Conservation (phyloP, 1,284 basidiomycete genomes). For the Malassezia sp. region DNA sequence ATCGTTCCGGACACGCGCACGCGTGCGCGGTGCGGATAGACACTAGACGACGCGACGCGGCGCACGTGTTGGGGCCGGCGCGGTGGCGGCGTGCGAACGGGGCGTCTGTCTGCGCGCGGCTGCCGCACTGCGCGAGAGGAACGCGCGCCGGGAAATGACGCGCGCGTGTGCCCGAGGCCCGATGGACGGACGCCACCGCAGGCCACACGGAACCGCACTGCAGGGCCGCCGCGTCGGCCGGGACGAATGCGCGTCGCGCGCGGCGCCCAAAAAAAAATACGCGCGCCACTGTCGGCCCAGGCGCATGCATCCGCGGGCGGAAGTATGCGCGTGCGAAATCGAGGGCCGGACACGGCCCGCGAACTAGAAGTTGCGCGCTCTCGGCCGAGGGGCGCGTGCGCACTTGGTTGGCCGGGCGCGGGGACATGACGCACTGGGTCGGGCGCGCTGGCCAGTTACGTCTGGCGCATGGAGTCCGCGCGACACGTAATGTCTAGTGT, state of each 20-base stretch:
- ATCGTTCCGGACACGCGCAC: too few relatives aligned
- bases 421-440: too few relatives aligned
- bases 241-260: neutral
- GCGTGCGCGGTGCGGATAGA: too few relatives aligned
- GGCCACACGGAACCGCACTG: neutral
- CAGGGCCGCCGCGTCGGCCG: neutral
- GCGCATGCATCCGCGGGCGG: neutral
- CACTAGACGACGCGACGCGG: too few relatives aligned
- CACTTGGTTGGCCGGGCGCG: constrained; percentile 9
- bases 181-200: neutral
- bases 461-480: too few relatives aligned
- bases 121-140: too few relatives aligned
- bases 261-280: neutral
- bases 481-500: constrained; percentile 17
- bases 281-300: neutral
- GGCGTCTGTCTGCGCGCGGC: too few relatives aligned
- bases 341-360: neutral
- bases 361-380: constrained; percentile 6
- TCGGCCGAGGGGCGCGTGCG: constrained; percentile 6
- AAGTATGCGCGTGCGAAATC: too few relatives aligned
- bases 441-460: too few relatives aligned
- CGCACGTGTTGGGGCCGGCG: too few relatives aligned
- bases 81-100: too few relatives aligned
- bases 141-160: too few relatives aligned
- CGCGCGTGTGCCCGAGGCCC: neutral